phyloP scores from a whole-genome alignment of 257 asterid species.

The Nicotiana noctiflora region DNA sequence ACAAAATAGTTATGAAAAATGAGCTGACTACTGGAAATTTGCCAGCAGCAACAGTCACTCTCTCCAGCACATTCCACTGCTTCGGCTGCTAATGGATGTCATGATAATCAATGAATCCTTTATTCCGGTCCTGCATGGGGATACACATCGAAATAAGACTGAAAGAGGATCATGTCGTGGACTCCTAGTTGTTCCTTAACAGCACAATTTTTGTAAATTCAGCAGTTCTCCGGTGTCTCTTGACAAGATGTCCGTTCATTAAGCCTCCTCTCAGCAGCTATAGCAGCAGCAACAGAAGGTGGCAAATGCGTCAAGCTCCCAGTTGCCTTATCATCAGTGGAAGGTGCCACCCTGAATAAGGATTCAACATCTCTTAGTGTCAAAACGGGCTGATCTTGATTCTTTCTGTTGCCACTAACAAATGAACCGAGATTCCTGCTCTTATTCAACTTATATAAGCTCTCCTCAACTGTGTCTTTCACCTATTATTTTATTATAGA shows the following conservation, averaged over 20 bases:
- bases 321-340: conserved; percentile 22
- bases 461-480: conserved; percentile 85
- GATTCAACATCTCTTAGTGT: conserved; percentile 76
- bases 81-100: neutral
- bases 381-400: conserved; percentile 82
- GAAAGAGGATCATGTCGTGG: neutral
- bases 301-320: conserved; percentile 71
- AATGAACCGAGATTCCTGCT: conserved; percentile 62
- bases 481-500: conserved; percentile 43
- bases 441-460: conserved; percentile 73
- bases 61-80: neutral
- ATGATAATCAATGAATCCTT: neutral
- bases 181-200: neutral
- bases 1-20: neutral
- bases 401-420: conserved; percentile 82
- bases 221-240: neutral
- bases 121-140: neutral
- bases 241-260: conserved; percentile 26
- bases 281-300: conserved; percentile 81
- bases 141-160: neutral
- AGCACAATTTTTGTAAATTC: neutral
- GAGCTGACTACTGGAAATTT: conserved; percentile 1
- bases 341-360: conserved; percentile 61
- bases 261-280: conserved; percentile 88
- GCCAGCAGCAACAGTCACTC: neutral